Percentiles rank a stretch among this genome's conserved stretches.
phyloP scores from a whole-genome alignment of 192 early-diverging fungal genomes.

The Dispira parvispora region DNA sequence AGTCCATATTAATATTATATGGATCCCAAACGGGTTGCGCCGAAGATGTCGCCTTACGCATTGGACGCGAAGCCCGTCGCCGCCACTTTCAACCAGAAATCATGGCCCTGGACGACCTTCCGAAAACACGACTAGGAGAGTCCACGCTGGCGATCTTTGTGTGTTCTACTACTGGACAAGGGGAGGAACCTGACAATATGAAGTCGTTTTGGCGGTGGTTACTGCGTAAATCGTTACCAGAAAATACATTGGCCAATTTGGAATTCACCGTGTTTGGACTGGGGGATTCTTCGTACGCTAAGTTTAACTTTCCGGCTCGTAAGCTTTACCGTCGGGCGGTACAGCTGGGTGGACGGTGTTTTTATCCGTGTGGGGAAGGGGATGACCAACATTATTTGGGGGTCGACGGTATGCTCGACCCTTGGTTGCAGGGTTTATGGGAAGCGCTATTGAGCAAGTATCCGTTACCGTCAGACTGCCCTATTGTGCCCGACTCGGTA shows the following conservation, averaged over 20 bases:
- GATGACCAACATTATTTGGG: constrained; percentile 96
- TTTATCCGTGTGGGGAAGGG: constrained; percentile 63
- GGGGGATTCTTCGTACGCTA: constrained; percentile 85
- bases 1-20: constrained; percentile 59
- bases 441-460: constrained; percentile 31
- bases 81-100: constrained; percentile 48
- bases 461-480: constrained; percentile 37
- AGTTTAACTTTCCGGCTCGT: constrained; percentile 90
- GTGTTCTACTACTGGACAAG: constrained; percentile 89
- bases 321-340: constrained; percentile 70
- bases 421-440: constrained; percentile 77
- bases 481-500: constrained; percentile 27
- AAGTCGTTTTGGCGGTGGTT: constrained; percentile 82
- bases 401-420: constrained; percentile 71
- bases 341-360: constrained; percentile 63
- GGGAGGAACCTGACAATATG: constrained; percentile 85
- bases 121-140: not conserved
- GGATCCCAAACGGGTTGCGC: constrained; percentile 88
- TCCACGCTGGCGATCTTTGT: constrained; percentile 42
- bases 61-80: constrained; percentile 59
- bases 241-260: constrained; percentile 41
- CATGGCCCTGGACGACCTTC: constrained; percentile 57
- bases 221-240: constrained; percentile 59
- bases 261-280: constrained; percentile 81
- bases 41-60: constrained; percentile 73